Conservation (phyloP, 2,329 filamentous ascomycete genomes). For the Trichoderma lentiforme region DNA sequence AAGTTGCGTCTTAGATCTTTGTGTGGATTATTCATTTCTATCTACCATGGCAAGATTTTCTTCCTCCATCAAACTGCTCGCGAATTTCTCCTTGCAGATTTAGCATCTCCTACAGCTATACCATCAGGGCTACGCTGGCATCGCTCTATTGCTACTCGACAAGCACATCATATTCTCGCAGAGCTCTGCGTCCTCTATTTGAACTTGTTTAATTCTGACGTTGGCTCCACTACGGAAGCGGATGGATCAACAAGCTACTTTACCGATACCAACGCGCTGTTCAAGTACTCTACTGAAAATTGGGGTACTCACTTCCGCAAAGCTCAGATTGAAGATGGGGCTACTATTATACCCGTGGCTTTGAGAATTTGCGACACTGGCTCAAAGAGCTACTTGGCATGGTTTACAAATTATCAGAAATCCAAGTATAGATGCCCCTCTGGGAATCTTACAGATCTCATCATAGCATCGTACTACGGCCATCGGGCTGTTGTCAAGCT, state of each 20-base stretch:
- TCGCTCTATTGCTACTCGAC: not conserved
- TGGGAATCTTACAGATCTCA: not conserved
- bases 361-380: not conserved
- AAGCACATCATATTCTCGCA: not conserved
- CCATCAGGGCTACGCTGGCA: not conserved
- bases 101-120: not conserved
- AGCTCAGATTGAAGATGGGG: rapidly evolving
- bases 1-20: not conserved
- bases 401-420: not conserved
- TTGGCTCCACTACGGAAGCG: rapidly evolving
- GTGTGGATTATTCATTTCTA: not conserved
- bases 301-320: not conserved
- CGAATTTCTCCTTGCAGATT: not conserved
- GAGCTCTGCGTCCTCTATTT: not conserved
- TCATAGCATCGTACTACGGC: not conserved
- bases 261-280: too few species aligned
- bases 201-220: not conserved
- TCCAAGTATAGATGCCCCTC: too few species aligned
- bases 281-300: too few species aligned
- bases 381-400: not conserved
- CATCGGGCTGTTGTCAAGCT: not conserved
- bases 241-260: rapidly evolving
- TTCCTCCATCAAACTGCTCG: not conserved
- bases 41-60: not conserved
- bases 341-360: rapidly evolving